phyloP scores from a whole-genome alignment of 345 rosid genomes.

The Erucastrum elatum region DNA sequence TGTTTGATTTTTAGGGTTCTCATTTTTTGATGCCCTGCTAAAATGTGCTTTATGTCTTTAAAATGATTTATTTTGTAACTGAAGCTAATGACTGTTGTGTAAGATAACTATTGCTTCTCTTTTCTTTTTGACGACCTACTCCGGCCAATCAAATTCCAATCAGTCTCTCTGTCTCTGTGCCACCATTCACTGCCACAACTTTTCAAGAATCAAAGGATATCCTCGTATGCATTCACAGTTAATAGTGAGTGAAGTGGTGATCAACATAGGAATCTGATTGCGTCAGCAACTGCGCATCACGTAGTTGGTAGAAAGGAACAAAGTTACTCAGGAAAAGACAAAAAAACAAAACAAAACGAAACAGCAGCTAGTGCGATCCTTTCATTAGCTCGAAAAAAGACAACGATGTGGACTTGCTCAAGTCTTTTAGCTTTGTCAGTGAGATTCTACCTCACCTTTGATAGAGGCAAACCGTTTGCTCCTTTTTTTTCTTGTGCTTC shows the following conservation, averaged over 20 bases:
- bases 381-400: neutral
- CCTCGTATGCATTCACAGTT: neutral
- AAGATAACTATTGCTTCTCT: neutral
- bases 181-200: no score
- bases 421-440: neutral
- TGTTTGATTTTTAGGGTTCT: no score
- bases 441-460: neutral
- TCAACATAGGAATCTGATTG: neutral
- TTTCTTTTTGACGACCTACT: neutral
- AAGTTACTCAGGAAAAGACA: neutral
- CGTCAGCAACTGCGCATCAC: neutral
- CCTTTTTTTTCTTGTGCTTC: neutral
- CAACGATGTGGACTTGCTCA: neutral
- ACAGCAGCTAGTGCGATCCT: neutral
- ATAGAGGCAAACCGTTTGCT: neutral
- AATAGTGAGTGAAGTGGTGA: neutral
- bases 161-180: neutral
- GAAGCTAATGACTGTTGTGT: neutral
- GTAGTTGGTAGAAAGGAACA: neutral
- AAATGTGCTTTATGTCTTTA: no score
- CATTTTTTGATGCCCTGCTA: no score
- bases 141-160: neutral
- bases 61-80: neutral
- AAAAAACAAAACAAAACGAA: neutral
- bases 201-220: neutral